Base-by-base conservation (phyloP, 192 early-diverging fungal genomes). In the Chytriomyces sp. region DNA sequence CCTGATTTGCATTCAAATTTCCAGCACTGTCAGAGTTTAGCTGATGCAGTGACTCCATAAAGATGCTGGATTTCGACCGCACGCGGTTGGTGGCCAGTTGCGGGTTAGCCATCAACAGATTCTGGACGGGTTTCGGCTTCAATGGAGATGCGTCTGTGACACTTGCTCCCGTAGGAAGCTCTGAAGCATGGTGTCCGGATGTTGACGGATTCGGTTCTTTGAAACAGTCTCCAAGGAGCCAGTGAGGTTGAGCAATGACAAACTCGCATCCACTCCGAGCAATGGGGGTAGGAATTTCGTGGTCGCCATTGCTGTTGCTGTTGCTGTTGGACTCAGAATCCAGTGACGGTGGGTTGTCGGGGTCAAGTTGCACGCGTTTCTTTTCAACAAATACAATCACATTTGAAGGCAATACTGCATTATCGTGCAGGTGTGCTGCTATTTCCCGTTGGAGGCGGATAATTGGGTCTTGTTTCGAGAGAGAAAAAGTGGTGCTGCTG, bases 311-410 rank as follows among this genome's bases (percentile, higher is more conserved):
- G 0, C 3, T 35, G 35, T 35, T 35, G 0, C 3, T 35, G 35
- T 35, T 35, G 35, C 0, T 35, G 35, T 35, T 35, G 35, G 35
- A 35, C 1, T 13, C 53, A 13, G 20, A 13, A 57, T 57, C 53
- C 53, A 0, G 53, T 20, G 53, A 20, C 1, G 20, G 20, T n/a
- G 53, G 53, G 53, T 13, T 0, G 13, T 13, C 20, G 1, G 20
- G 20, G 16, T 57, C 20, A 20, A 13, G 20, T 13, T 57, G 53
- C 53, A 57, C 53, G 53, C 53, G 66, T 45, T 20, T 13, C 13
- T 43, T 9, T 24, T 64, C 62, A 64, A 24, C 10, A 46, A 67
- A 67, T 43, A 67, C 23, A 23, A 67, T 13, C 18, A 67, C 23
- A 47, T 67, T 16, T 10, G 8, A 16, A 18, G 66, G 66, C 2